A percentile compares a stretch with the other conserved stretches of the same genome.
Conservation (phyloP, 495 filamentous ascomycete species). For the Hyaloscypha variabilis region DNA sequence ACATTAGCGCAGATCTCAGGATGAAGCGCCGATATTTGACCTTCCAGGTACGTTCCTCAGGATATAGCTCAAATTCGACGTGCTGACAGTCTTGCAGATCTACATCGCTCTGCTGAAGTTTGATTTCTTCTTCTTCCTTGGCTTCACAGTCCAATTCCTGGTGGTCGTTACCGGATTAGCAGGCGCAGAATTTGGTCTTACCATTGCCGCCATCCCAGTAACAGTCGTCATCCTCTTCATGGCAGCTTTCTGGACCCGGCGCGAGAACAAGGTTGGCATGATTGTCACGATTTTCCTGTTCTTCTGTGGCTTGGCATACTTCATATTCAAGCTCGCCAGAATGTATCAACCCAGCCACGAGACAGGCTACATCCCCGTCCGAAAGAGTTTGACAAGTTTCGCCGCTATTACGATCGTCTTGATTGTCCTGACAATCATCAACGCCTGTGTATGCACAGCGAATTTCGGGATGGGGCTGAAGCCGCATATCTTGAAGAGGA, state of each 20-base stretch:
- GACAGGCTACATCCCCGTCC: constrained; percentile 68
- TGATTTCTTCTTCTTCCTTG: constrained; percentile 99
- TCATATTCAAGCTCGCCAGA: constrained; percentile 95
- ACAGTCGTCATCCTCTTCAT: constrained; percentile 84
- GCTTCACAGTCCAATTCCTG: constrained; percentile 96
- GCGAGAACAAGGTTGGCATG: constrained; percentile 82
- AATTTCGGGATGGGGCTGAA: constrained; percentile 95
- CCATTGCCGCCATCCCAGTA: constrained; percentile 84
- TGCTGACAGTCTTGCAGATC: constrained; percentile 63
- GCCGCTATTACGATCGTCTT: constrained; percentile 88
- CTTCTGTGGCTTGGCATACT: constrained; percentile 90
- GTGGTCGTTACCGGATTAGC: constrained; percentile 74
- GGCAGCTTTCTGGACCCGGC: constrained; percentile 81
- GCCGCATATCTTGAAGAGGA: constrained; percentile 74
- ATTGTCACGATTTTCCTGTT: constrained; percentile 78
- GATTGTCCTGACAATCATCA: constrained; percentile 86
- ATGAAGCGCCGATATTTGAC: constrained; percentile 96
- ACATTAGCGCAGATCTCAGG: constrained; percentile 94
- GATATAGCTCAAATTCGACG: neutral
- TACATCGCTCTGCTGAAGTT: constrained; percentile 98
- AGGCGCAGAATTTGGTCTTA: constrained; percentile 80
- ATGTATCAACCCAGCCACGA: constrained; percentile 73
- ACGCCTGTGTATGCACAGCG: constrained; percentile 80
- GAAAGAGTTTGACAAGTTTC: constrained; percentile 84
- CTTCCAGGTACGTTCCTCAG: constrained; percentile 71